Evolutionary conservation across 2,329 filamentous ascomycete species (phyloP).

Genomic region (Hyphodiscus sp.): DNA sequence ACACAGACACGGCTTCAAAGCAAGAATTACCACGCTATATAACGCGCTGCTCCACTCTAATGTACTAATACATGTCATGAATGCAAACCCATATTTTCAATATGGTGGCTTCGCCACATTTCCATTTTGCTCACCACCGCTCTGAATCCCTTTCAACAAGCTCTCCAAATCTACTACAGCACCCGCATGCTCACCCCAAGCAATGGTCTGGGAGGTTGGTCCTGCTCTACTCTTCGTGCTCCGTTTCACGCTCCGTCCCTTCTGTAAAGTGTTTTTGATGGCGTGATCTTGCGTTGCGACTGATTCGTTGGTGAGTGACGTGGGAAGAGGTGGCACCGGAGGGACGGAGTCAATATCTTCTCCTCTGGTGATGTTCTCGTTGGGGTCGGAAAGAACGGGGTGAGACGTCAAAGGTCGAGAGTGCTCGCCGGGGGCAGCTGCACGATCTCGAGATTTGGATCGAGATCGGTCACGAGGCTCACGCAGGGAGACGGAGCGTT

Average conservation of each 20-base stretch:
- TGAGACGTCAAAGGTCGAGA: slow-evolving; percentile 21
- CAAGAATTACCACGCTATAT: background rate
- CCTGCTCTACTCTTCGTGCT: slow-evolving; percentile 14
- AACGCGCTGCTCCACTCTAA: background rate
- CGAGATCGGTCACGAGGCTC: slow-evolving; percentile 21
- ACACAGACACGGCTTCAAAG: background rate
- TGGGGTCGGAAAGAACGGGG: slow-evolving; percentile 12
- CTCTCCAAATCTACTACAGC: slow-evolving; percentile 23
- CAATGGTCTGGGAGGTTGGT: slow-evolving; percentile 12
- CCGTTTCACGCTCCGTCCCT: slow-evolving; percentile 18
- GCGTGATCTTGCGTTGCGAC: slow-evolving; percentile 21
- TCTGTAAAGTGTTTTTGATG: slow-evolving; percentile 11
- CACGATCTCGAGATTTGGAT: slow-evolving; percentile 28
- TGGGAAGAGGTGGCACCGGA: slow-evolving; percentile 28
- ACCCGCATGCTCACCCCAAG: slow-evolving; percentile 20
- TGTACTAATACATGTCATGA: slow-evolving; percentile 1
- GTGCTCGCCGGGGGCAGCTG: slow-evolving; percentile 15
- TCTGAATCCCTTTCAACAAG: slow-evolving; percentile 27
- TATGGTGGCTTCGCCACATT: slow-evolving; percentile 28
- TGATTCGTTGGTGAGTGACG: slow-evolving; percentile 16
- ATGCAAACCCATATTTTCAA: slow-evolving; percentile 17
- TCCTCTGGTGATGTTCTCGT: slow-evolving; percentile 2
- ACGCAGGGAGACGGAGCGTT: slow-evolving; percentile 23
- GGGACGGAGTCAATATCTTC: slow-evolving; percentile 23
- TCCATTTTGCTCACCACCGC: slow-evolving; percentile 15